phyloP scores from a whole-genome alignment of 2,329 filamentous ascomycete genomes.

The Cladophialophora bantiana region DNA sequence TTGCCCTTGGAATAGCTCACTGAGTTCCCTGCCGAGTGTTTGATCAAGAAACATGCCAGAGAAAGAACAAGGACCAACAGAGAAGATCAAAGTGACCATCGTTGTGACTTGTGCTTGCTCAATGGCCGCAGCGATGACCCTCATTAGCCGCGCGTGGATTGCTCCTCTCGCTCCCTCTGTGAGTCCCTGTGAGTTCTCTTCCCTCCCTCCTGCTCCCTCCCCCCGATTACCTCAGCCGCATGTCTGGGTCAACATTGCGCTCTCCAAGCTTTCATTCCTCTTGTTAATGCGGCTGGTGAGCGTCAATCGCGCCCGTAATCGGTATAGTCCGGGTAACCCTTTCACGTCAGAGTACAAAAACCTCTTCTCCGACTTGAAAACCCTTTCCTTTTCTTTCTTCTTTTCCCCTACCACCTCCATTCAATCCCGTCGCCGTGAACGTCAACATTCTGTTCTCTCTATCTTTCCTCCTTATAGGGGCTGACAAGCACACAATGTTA shows the following conservation, averaged over 20 bases:
- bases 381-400: constrained; percentile 8
- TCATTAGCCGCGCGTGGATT: not conserved
- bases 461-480: not conserved
- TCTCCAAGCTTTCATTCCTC: constrained; percentile 12
- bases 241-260: constrained; percentile 7
- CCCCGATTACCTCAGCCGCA: constrained; percentile 16
- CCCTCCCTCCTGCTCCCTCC: not conserved
- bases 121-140: not conserved
- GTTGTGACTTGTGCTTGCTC: not conserved
- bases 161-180: not conserved
- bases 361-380: not conserved
- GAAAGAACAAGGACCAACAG: not conserved
- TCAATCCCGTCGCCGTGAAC: not conserved
- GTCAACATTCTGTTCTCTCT: not conserved
- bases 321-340: constrained; percentile 10
- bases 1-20: not conserved
- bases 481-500: constrained; percentile 1
- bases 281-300: constrained; percentile 6
- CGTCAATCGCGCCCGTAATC: constrained; percentile 12
- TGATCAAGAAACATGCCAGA: not conserved
- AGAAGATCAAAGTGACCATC: not conserved
- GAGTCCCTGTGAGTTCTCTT: not conserved
- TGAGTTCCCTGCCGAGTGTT: not conserved
- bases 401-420: not conserved
- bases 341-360: constrained; percentile 3